These are phyloP conservation scores for Glomus cerebriforme DNA, from an alignment of 192 early-diverging fungal species.

Conservation along the genomic window DNA sequence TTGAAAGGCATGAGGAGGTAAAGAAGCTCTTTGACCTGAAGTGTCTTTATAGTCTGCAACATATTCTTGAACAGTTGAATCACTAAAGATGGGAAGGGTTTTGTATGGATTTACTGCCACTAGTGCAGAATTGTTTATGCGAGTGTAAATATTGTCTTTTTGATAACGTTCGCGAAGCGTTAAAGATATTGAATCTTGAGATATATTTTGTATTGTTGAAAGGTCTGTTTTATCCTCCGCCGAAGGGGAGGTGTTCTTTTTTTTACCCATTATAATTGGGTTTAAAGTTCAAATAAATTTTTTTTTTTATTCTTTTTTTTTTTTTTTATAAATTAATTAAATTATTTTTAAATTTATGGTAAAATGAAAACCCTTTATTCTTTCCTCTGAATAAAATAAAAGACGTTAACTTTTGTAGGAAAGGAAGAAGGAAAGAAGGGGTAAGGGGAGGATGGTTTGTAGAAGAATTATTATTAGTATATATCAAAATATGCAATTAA, in stretches of 20 bases:
- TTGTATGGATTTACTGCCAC: constrained; percentile 71
- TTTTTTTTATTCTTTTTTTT: not conserved
- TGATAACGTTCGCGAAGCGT: constrained; percentile 56
- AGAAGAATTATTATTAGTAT: not conserved
- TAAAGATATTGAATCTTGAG: constrained; percentile 43
- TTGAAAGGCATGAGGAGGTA: constrained; percentile 83
- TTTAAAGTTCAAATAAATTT: not conserved
- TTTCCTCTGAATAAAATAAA: not conserved
- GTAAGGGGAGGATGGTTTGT: constrained; percentile 1
- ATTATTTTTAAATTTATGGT: not conserved
- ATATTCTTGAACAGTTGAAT: constrained; percentile 68
- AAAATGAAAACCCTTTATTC: not conserved
- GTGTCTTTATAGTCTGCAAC: constrained; percentile 72
- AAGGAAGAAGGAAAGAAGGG: not conserved
- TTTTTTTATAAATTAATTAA: not conserved
- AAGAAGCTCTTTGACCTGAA: constrained; percentile 46
- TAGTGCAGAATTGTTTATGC: constrained; percentile 67
- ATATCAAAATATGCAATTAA: not conserved
- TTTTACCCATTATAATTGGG: constrained; percentile 16
- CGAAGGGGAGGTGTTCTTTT: constrained; percentile 7
- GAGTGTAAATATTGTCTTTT: constrained; percentile 65
- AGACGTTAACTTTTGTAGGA: not conserved
- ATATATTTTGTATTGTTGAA: constrained; percentile 27
- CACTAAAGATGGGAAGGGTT: constrained; percentile 55
- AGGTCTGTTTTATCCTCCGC: constrained; percentile 35